These are phyloP conservation scores for Eremothecium gossypii DNA, from an alignment of 1,139 yeast species.

Conservation along the genomic window DNA sequence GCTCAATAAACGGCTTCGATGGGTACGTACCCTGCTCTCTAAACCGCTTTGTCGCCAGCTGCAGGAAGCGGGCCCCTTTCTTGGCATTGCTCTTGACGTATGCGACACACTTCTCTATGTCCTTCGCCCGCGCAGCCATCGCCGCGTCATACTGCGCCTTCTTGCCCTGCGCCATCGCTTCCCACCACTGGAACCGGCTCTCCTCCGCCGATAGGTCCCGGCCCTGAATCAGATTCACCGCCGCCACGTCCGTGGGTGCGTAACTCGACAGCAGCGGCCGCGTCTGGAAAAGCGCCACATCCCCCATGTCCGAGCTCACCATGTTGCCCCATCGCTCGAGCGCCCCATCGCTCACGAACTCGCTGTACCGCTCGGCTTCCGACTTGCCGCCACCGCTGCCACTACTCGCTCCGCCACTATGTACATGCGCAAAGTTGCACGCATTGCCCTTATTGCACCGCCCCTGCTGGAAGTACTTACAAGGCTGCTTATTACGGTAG, in stretches of 20 bases:
- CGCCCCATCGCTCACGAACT: constrained; percentile 16
- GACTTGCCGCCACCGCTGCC: constrained; percentile 8
- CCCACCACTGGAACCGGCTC: constrained; percentile 38
- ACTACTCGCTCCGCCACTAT: constrained; percentile 14
- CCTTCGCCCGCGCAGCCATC: constrained; percentile 36
- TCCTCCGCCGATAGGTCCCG: constrained; percentile 55
- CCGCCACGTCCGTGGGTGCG: constrained; percentile 34
- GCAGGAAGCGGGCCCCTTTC: constrained; percentile 51
- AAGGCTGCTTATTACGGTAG: constrained; percentile 27
- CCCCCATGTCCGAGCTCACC: constrained; percentile 27
- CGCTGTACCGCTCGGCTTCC: constrained; percentile 13
- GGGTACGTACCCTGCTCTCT: constrained; percentile 23
- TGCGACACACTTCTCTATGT: constrained; percentile 39
- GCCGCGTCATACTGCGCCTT: constrained; percentile 35
- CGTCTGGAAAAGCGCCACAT: constrained; percentile 13
- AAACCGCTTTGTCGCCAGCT: constrained; percentile 35
- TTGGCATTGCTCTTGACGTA: constrained; percentile 35
- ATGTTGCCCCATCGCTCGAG: constrained; percentile 22
- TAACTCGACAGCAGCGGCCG: constrained; percentile 31
- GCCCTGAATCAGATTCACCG: constrained; percentile 38
- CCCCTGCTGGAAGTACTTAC: constrained; percentile 36
- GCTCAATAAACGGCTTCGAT: constrained; percentile 36
- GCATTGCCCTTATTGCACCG: constrained; percentile 32
- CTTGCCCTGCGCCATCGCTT: constrained; percentile 34
- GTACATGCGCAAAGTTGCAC: constrained; percentile 36